Percentiles rank a stretch among this genome's conserved stretches.
phyloP scores from a whole-genome alignment of 2,329 filamentous ascomycete species.

The Cryoendolithus antarcticus region DNA sequence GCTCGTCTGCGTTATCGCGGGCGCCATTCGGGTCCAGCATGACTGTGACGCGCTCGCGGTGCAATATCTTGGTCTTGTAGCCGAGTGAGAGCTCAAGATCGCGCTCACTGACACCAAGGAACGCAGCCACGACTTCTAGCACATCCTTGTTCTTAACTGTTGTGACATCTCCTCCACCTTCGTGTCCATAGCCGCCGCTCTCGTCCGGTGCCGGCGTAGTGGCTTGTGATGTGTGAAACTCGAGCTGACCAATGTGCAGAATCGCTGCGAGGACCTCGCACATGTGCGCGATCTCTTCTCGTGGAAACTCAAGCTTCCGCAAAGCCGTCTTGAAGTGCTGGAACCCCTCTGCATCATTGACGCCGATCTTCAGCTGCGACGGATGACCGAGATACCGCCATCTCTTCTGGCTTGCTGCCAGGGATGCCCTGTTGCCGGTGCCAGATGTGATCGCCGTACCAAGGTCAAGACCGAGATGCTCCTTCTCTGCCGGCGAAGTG shows the following conservation, averaged over 20 bases:
- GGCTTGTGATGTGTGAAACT: constrained; percentile 72
- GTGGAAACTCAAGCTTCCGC: constrained; percentile 84
- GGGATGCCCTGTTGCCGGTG: constrained; percentile 41
- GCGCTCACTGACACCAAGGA: constrained; percentile 69
- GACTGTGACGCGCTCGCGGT: constrained; percentile 92
- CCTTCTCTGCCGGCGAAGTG: constrained; percentile 79
- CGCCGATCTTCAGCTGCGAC: constrained; percentile 90
- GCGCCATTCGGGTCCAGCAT: constrained; percentile 92
- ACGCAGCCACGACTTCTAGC: constrained; percentile 76
- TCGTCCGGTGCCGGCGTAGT: constrained; percentile 75
- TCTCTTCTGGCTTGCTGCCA: constrained; percentile 53
- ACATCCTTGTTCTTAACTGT: constrained; percentile 90
- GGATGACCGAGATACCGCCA: constrained; percentile 96
- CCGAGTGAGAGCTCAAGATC: constrained; percentile 81
- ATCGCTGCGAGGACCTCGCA: constrained; percentile 91
- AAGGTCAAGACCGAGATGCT: constrained; percentile 59
- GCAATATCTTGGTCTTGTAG: constrained; percentile 93
- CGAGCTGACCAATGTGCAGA: constrained; percentile 92
- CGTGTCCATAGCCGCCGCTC: constrained; percentile 90
- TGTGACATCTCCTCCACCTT: constrained; percentile 76
- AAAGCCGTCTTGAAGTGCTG: constrained; percentile 95
- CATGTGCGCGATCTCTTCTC: constrained; percentile 88
- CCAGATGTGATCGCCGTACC: constrained; percentile 37
- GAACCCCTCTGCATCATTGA: constrained; percentile 92
- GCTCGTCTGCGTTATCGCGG: constrained; percentile 81